A percentile compares a stretch with the other conserved stretches of the same genome.
Evolutionary conservation across 495 filamentous ascomycete species (phyloP).

Genomic region (Neurospora sp.): DNA sequence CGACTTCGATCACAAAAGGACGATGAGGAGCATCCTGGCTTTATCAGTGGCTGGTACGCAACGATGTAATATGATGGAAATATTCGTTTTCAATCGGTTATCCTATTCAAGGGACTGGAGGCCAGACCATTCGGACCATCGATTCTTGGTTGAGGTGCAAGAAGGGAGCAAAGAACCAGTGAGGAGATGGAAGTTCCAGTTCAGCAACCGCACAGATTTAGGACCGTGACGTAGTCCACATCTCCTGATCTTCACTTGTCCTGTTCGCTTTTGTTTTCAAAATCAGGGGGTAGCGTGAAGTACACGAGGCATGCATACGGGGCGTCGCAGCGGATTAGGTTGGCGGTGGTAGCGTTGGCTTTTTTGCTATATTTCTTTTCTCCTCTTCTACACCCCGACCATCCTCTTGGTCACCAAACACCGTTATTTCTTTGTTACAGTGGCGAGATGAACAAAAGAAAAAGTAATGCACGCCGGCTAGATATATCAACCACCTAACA

Average conservation of each 20-base stretch:
- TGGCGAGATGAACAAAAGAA: neutral
- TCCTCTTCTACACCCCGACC: neutral
- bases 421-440: neutral
- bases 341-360: neutral
- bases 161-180: neutral
- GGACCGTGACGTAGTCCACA: neutral
- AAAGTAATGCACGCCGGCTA: neutral
- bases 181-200: neutral
- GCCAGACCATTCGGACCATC: neutral
- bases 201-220: neutral
- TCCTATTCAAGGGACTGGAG: neutral
- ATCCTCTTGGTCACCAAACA: neutral
- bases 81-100: neutral
- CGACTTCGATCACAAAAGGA: neutral
- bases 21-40: neutral
- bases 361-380: neutral
- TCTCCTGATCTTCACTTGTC: neutral
- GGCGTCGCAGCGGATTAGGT: neutral
- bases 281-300: neutral
- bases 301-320: constrained; percentile 6
- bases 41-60: neutral
- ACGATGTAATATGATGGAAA: neutral
- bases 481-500: neutral
- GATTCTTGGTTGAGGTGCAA: neutral
- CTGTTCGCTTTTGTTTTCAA: neutral